A percentile compares a stretch with the other conserved stretches of the same genome.
Conservation (phyloP, 306 rosid genomes). For the Glycyrrhiza uralensis region DNA sequence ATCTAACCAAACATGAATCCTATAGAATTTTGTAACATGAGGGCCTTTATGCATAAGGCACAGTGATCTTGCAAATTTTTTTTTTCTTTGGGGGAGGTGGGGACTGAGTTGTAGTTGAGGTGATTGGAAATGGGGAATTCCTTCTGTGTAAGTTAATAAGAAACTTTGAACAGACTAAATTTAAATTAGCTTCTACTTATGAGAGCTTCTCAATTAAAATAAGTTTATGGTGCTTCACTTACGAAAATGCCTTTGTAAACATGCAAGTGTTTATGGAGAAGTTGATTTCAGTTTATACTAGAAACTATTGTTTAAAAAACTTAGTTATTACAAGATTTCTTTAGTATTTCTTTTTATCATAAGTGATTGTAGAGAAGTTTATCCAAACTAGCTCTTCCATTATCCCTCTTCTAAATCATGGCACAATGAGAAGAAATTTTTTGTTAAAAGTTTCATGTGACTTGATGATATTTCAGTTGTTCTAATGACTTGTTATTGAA, state of each 20-base stretch:
- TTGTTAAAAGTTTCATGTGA: background rate
- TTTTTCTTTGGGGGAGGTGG: background rate
- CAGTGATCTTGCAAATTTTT: background rate
- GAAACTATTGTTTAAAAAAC: background rate
- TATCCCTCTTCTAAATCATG: slow-evolving; percentile 8
- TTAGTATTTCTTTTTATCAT: background rate
- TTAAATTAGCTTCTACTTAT: background rate
- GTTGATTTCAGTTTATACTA: background rate
- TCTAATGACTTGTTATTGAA: background rate
- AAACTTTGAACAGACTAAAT: background rate
- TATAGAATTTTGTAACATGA: background rate
- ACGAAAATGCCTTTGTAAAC: background rate
- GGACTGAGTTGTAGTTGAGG: background rate
- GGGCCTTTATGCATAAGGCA: background rate
- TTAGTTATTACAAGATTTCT: background rate
- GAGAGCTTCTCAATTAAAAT: background rate
- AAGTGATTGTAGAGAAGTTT: background rate
- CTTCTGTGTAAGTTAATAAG: background rate
- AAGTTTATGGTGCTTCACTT: background rate
- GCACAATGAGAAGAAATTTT: background rate
- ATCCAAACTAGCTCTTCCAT: background rate
- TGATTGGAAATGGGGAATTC: background rate
- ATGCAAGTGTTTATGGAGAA: background rate
- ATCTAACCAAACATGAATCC: slow-evolving; percentile 25
- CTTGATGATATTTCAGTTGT: slow-evolving; percentile 5